Evolutionary conservation across 129 eudicot genomes (phyloP).

Genomic region (Erigeron canadensis): DNA sequence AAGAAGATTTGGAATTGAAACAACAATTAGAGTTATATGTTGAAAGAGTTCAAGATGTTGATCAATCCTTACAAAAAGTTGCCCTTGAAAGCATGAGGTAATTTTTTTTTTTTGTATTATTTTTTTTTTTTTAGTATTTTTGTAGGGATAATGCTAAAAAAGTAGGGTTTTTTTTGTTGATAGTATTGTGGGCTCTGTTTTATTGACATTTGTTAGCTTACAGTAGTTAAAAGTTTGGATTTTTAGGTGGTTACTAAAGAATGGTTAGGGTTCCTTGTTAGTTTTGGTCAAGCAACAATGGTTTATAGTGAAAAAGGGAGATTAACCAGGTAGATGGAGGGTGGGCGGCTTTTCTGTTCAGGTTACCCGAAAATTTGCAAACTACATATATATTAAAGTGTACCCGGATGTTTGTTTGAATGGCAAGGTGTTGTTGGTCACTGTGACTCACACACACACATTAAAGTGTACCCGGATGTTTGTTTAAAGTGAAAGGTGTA

Average conservation of each 20-base stretch:
- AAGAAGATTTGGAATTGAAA: constrained; percentile 91
- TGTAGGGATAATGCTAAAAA: not conserved
- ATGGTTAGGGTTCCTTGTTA: not conserved
- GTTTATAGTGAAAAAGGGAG: not conserved
- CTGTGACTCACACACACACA: too few relatives aligned
- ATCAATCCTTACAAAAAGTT: constrained; percentile 69
- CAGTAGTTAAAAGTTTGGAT: not conserved
- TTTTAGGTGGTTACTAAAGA: not conserved
- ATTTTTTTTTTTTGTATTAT: not conserved
- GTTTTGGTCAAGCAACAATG: not conserved
- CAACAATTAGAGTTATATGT: constrained; percentile 90
- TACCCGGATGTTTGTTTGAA: not conserved
- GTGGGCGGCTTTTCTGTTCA: too few relatives aligned
- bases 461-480: not conserved
- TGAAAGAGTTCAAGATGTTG: constrained; percentile 83
- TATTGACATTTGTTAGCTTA: constrained; percentile 19
- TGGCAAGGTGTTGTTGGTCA: not conserved
- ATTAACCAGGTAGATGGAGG: not conserved
- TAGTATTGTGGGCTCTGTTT: not conserved
- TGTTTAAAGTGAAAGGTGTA: not conserved
- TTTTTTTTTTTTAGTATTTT: not conserved
- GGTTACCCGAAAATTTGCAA: too few relatives aligned
- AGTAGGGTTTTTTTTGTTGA: not conserved
- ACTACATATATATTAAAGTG: too few relatives aligned
- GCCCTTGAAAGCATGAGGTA: constrained; percentile 99